Base-by-base conservation (phyloP, 257 asterid species). In the Sherardia arvensis region DNA sequence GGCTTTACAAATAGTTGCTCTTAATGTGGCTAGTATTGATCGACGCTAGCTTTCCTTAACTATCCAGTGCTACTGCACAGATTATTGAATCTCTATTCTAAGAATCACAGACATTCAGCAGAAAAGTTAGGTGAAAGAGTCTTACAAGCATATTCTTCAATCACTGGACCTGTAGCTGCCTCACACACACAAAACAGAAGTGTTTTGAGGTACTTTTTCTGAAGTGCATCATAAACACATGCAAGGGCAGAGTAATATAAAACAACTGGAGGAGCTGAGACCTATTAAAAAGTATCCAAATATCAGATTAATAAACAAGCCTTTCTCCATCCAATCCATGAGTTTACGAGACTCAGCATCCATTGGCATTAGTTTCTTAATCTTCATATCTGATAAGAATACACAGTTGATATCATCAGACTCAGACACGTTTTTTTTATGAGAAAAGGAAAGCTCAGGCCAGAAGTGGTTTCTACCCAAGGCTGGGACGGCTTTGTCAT, bases 241-340 rank as follows among this genome's bases (percentile, higher is more conserved):
- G 53, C 8, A 59, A 68, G 67, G 69, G 21, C 68, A 51, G 68
- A 55, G 26, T 66, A 28, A 25, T 25, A 26, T 22, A 71, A 71
- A 28, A 9, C 15, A 55, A 54, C 14, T 48, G 30, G 61, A 9
- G 62, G 70, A 71, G 22, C 49, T 64, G 8, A 74, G 57, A 64
- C 29, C 43, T 23, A 30, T 66, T 61, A 36, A 22, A 61, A n/a
- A 53, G 25, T 33, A 48, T 25, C 26, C 72, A 61, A 2, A 28
- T 23, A 45, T 53, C 29, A 71, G 11, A 63, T 1, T n/a, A 70
- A 49, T 67, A 40, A 64, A 23, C 71, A 64, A 64, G 74, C 98
- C 97, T 92, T 92, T 89, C 84, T 89, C 97, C 95, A 92, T 87
- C 95, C 97, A 89, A 68, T 89, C 97, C 72, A 92, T 84, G 62